Evolutionary conservation across 805 yeast genomes (phyloP).

Genomic region (Wickerhamomyces ciferrii): DNA sequence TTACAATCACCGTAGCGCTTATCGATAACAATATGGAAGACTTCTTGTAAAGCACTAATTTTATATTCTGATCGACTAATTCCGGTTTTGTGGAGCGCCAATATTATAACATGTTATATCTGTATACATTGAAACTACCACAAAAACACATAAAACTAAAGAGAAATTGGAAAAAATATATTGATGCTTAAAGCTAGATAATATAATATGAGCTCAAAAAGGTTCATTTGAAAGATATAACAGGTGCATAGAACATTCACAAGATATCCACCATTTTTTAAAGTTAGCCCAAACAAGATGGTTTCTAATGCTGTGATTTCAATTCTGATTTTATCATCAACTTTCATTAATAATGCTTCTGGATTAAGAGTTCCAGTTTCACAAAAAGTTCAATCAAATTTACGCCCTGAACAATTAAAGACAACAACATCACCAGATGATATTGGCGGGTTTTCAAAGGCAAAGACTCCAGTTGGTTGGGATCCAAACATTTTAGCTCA

Average conservation of each 20-base stretch:
- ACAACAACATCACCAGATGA: background rate
- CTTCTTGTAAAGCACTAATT: background rate
- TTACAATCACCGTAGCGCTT: too few relatives aligned
- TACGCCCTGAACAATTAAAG: background rate
- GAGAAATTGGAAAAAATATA: too few relatives aligned
- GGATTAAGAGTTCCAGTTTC: background rate
- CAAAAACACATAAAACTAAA: too few relatives aligned
- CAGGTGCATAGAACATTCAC: too few relatives aligned
- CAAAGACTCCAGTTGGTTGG: conserved; percentile 20
- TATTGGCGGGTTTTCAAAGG: background rate
- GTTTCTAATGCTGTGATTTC: background rate
- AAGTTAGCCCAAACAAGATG: background rate
- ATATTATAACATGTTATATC: too few relatives aligned
- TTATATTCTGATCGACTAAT: background rate
- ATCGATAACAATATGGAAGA: too few relatives aligned
- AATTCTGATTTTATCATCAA: background rate
- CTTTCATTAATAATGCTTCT: background rate
- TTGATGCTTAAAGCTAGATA: too few relatives aligned
- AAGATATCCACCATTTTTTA: too few relatives aligned
- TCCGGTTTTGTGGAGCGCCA: background rate
- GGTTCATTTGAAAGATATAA: too few relatives aligned
- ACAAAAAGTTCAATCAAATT: background rate
- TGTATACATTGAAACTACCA: background rate
- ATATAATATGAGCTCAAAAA: too few relatives aligned
- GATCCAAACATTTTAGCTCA: conserved; percentile 20